These are phyloP conservation scores for Lotus japonicus DNA, from an alignment of 306 rosid species.

Conservation along the genomic window DNA sequence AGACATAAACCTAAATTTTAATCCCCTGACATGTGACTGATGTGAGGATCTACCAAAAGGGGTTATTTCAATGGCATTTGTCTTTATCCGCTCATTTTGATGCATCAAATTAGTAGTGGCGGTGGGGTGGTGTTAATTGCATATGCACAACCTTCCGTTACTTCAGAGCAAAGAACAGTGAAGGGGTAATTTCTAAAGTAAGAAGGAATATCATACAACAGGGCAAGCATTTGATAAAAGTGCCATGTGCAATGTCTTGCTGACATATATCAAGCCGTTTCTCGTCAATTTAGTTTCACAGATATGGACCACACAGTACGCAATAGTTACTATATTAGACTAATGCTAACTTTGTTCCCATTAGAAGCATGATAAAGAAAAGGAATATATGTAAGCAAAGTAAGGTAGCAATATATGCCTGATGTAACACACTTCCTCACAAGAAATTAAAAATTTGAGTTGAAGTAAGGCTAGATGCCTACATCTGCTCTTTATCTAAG, in stretches of 20 bases:
- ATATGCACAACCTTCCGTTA: not conserved
- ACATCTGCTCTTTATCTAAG: not conserved
- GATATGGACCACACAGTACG: not conserved
- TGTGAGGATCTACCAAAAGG: no score
- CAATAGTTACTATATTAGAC: not conserved
- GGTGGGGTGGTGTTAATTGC: not conserved
- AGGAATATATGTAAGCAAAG: no score
- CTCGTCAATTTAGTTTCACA: not conserved
- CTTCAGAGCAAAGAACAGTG: not conserved
- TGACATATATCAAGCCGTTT: not conserved
- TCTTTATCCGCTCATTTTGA: no score
- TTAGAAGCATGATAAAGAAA: not conserved
- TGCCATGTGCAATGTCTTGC: not conserved
- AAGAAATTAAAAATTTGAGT: not conserved
- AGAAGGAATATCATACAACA: not conserved
- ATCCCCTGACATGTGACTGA: no score
- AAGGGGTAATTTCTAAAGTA: not conserved
- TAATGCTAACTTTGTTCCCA: not conserved
- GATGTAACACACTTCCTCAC: not conserved
- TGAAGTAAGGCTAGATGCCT: not conserved
- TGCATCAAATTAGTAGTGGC: no score
- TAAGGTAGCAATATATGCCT: no score
- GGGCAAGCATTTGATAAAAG: constrained; percentile 5
- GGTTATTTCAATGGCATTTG: no score
- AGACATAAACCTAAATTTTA: no score